Evolutionary conservation across 768 basidiomycete genomes (phyloP), one percentile per base, ranked within the genome.

Genomic region (Termitomyces sp.): DNA sequence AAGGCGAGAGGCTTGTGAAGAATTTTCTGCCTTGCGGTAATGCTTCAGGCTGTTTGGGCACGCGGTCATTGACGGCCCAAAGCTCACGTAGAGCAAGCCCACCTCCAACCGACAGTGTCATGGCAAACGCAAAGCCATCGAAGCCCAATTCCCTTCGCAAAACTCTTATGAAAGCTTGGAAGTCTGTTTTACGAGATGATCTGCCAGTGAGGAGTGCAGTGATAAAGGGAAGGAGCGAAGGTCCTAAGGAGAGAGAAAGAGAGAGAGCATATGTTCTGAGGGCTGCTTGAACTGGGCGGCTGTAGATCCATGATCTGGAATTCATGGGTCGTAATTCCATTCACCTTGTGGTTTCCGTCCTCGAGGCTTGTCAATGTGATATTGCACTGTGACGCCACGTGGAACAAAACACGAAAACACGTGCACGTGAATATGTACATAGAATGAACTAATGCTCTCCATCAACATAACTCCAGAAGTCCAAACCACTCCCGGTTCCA

Each of bases 61-160:
- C 18, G 48, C 16, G 46, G 33, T 59, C 63, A 33, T 63, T 44
- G n/a, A 45, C 38, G 22, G 56, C 46, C 83, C 81, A 86, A 11
- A 84, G 57, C 35, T 75, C 74, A 55, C 78, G 78, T 20, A 92
- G 68, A 39, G 78, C 74, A 35, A 81, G 79, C 3, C 90, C 90
- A 8, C 90, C 91, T 0, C 81, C 89, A 6, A 90, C 77, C 16
- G 85, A 81, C 7, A 83, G 67, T 0, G 89, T 84, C 57, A 91
- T 81, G 33, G 88, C 82, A 59, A 83, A 87, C 7, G 91, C 87
- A 70, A 92, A 90, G 15, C 89, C 85, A 59, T 84, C 84, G 40
- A 79, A 63, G 8, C 81, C 79, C 12, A 90, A 70, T 67, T 92
- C 89, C 44, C 83, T 80, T 57, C 67, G 74, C 9, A 92, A 71